phyloP scores from a whole-genome alignment of 441 rosid genomes.

The Biscutella laevigata region DNA sequence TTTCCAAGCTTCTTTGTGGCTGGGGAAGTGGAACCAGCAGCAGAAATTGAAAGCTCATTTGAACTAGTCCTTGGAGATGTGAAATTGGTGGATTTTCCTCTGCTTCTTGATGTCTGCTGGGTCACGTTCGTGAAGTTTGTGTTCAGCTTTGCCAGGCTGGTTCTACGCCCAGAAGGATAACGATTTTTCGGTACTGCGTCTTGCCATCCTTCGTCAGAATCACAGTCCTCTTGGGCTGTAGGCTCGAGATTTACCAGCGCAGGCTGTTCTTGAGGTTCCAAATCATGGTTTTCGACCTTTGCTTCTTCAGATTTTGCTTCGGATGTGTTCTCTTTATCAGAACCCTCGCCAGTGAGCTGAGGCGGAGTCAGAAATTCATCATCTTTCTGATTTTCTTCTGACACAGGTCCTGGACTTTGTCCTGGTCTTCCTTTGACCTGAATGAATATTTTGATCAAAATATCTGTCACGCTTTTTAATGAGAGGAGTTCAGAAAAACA shows the following conservation, averaged over 20 bases:
- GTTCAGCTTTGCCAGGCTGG: slow-evolving; percentile 80
- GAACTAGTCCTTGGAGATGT: slow-evolving; percentile 52
- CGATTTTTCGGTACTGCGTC: slow-evolving; percentile 80
- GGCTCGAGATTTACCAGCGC: slow-evolving; percentile 26
- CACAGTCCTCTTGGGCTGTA: slow-evolving; percentile 37
- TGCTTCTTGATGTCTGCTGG: slow-evolving; percentile 62
- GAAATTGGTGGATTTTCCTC: slow-evolving; percentile 56
- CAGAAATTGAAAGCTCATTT: slow-evolving; percentile 40
- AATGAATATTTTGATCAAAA: slow-evolving; percentile 14
- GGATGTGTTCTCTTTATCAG: slow-evolving; percentile 62
- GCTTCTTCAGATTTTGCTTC: slow-evolving; percentile 45
- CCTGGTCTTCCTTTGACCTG: slow-evolving; percentile 76
- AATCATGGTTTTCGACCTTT: slow-evolving; percentile 43
- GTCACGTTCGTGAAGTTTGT: slow-evolving; percentile 75
- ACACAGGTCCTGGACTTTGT: slow-evolving; percentile 42
- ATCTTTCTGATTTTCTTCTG: slow-evolving; percentile 65
- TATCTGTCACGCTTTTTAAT: slow-evolving; percentile 12
- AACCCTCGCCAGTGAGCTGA: slow-evolving; percentile 34
- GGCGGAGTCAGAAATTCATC: slow-evolving; percentile 40
- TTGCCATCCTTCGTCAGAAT: slow-evolving; percentile 80
- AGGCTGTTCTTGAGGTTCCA: slow-evolving; percentile 34
- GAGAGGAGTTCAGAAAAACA: slow-evolving; percentile 9
- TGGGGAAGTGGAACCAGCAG: slow-evolving; percentile 39
- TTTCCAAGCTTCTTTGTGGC: slow-evolving; percentile 48
- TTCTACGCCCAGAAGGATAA: slow-evolving; percentile 58